A percentile compares a stretch with the other conserved stretches of the same genome.
These are phyloP conservation scores for Whalleya microplaca DNA, from an alignment of 2,329 filamentous ascomycete species.

Conservation along the genomic window DNA sequence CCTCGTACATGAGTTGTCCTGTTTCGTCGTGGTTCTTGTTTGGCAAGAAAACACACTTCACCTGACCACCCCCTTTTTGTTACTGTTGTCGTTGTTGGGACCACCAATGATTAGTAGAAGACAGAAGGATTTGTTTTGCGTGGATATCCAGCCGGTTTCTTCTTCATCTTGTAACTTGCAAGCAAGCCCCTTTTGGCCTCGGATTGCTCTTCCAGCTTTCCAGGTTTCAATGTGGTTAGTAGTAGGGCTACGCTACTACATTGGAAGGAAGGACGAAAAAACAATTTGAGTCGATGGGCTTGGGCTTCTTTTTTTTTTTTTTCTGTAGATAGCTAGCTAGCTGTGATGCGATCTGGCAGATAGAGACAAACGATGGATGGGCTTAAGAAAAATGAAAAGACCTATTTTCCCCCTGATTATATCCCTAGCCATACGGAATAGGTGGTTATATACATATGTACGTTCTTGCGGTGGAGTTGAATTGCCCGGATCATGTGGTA, in stretches of 20 bases:
- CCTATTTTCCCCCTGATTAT: background rate
- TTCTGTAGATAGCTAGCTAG: background rate
- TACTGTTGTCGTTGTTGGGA: conserved; percentile 10
- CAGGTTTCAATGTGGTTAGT: background rate
- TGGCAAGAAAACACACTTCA: too few relatives aligned
- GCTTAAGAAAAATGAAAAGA: background rate
- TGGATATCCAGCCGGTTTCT: conserved; percentile 20
- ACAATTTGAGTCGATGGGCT: background rate
- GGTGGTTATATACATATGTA: too few relatives aligned
- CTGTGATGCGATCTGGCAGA: background rate
- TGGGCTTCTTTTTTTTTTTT: too few relatives aligned
- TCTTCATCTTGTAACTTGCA: conserved; percentile 14
- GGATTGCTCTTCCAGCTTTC: background rate
- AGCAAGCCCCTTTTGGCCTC: background rate
- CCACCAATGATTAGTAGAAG: conserved; percentile 15
- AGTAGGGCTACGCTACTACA: background rate
- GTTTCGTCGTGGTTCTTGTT: conserved; percentile 15
- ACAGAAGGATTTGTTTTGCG: conserved; percentile 2
- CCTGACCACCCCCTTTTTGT: background rate
- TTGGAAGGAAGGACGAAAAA: background rate
- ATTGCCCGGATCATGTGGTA: too few relatives aligned
- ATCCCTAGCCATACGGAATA: background rate
- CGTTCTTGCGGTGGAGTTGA: too few relatives aligned
- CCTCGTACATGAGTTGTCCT: conserved; percentile 4
- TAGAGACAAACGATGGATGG: background rate